Percentiles rank a stretch among this genome's conserved stretches.
These are phyloP conservation scores for Fusarium sp. DNA, from an alignment of 2,329 filamentous ascomycete species.

Conservation along the genomic window DNA sequence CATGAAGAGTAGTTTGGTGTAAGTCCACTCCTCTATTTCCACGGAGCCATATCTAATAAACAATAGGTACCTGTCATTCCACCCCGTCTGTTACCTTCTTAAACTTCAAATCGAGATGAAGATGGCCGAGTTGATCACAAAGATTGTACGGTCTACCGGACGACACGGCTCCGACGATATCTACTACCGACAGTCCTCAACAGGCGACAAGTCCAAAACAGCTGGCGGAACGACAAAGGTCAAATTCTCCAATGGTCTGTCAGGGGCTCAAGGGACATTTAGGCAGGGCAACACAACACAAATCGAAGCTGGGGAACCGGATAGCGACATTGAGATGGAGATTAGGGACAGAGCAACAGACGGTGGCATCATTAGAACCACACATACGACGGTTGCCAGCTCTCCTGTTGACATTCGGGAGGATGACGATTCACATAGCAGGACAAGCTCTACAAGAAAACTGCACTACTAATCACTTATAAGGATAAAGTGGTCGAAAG, in stretches of 20 bases:
- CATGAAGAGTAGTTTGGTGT: slow-evolving; percentile 44
- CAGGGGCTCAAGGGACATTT: not conserved
- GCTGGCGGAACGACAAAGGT: not conserved
- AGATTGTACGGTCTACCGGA: slow-evolving; percentile 37
- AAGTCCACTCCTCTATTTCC: not conserved
- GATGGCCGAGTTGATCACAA: slow-evolving; percentile 62
- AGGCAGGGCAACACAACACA: slow-evolving; percentile 1
- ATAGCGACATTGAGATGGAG: slow-evolving; percentile 14
- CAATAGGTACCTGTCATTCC: slow-evolving; percentile 48
- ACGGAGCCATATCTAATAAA: slow-evolving; percentile 3
- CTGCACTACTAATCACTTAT: slow-evolving; percentile 12
- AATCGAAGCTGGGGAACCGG: slow-evolving; percentile 20
- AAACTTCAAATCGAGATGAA: slow-evolving; percentile 65
- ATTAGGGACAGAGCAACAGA: not conserved
- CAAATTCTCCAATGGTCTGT: not conserved
- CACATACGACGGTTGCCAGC: slow-evolving; percentile 34
- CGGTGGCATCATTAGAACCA: slow-evolving; percentile 35
- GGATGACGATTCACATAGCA: slow-evolving; percentile 22
- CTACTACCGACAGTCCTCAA: slow-evolving; percentile 21
- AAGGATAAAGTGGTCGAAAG: not conserved
- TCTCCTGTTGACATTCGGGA: not conserved
- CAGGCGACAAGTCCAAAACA: not conserved
- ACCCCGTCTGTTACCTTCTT: slow-evolving; percentile 61
- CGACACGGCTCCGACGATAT: slow-evolving; percentile 4
- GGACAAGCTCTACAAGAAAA: slow-evolving; percentile 29